Conservation (phyloP, 352 stramenopile genomes). For the Pythium sukuiense region DNA sequence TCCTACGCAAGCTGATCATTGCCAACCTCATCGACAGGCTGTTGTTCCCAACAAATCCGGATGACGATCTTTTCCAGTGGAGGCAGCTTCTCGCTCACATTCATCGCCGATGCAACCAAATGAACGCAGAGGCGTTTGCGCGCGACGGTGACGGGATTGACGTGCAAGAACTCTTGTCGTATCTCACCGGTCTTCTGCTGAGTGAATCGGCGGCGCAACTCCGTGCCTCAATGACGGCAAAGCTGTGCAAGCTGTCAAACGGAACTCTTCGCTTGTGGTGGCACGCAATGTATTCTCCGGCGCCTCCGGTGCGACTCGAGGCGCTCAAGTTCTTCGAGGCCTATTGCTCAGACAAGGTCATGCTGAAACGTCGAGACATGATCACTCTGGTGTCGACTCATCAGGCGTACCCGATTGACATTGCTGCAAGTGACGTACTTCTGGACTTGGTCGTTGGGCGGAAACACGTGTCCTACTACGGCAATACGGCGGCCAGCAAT, state of each 20-base stretch:
- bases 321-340: constrained; percentile 67
- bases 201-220: constrained; percentile 8
- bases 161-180: constrained; percentile 64
- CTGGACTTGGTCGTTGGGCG: constrained; percentile 66
- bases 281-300: constrained; percentile 50
- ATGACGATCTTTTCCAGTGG: constrained; percentile 47
- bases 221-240: constrained; percentile 33
- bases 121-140: constrained; percentile 15
- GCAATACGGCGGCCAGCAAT: neutral
- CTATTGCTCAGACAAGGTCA: constrained; percentile 66
- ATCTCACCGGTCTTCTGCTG: constrained; percentile 47
- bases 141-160: constrained; percentile 35
- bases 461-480: constrained; percentile 26
- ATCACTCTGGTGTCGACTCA: constrained; percentile 60
- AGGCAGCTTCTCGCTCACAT: constrained; percentile 66
- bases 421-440: constrained; percentile 45
- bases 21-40: constrained; percentile 69
- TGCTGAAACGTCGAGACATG: constrained; percentile 57
- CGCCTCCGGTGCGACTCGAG: constrained; percentile 54
- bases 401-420: constrained; percentile 53
- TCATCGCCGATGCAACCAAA: constrained; percentile 43
- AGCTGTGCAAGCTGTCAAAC: constrained; percentile 58
- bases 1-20: constrained; percentile 46
- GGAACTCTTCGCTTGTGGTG: constrained; percentile 66
- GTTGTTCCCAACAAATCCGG: constrained; percentile 45